phyloP scores from a whole-genome alignment of 441 rosid species.

The Aleurites moluccanus region DNA sequence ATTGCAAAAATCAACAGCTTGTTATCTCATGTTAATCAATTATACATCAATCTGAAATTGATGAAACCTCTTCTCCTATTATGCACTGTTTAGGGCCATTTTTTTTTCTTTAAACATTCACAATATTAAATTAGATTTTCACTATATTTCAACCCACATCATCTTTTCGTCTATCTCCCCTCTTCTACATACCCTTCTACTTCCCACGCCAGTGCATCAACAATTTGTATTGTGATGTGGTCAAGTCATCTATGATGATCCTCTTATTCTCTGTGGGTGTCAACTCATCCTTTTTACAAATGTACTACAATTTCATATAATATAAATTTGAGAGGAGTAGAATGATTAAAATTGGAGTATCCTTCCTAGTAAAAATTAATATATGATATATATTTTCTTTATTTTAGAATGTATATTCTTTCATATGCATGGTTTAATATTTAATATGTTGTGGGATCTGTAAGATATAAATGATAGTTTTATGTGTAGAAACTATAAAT shows the following conservation, averaged over 20 bases:
- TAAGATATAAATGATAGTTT: not conserved
- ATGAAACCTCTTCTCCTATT: too few species aligned
- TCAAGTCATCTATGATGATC: not conserved
- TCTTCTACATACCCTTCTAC: not conserved
- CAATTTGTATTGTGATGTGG: not conserved
- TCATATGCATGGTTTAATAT: not conserved
- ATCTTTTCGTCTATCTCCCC: not conserved
- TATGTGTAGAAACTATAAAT: not conserved
- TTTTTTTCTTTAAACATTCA: not conserved
- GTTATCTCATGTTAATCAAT: too few species aligned
- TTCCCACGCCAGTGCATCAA: not conserved
- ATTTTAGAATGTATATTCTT: not conserved
- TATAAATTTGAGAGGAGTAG: not conserved
- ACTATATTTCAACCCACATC: not conserved
- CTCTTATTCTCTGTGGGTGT: not conserved
- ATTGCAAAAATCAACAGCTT: too few species aligned
- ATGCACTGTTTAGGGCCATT: not conserved
- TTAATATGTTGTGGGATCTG: not conserved
- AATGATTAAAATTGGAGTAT: not conserved
- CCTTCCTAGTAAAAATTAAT: not conserved
- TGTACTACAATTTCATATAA: not conserved
- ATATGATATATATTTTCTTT: not conserved
- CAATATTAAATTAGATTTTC: not conserved
- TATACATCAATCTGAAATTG: too few species aligned
- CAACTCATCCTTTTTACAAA: not conserved